Percentiles rank a stretch among this genome's conserved stretches.
These are phyloP conservation scores for Alternaria brassicicola DNA, from an alignment of 2,329 filamentous ascomycete genomes.

Conservation along the genomic window DNA sequence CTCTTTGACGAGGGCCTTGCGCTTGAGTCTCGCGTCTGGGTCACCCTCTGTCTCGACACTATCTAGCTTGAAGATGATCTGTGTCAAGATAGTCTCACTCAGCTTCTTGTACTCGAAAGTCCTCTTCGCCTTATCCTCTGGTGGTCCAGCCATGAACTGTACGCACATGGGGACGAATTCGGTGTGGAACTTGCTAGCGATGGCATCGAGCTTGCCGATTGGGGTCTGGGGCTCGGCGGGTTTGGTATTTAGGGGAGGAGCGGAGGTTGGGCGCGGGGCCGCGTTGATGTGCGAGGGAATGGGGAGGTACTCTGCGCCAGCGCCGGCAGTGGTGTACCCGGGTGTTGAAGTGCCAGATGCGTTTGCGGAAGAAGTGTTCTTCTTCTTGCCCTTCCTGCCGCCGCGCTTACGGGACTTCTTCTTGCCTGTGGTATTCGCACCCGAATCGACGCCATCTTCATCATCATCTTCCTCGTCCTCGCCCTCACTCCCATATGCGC, in stretches of 20 bases:
- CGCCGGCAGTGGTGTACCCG: slow-evolving; percentile 41
- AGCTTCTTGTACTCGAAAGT: slow-evolving; percentile 77
- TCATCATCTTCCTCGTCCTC: slow-evolving; percentile 51
- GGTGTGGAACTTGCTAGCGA: slow-evolving; percentile 67
- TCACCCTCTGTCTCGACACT: slow-evolving; percentile 76
- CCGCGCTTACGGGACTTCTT: slow-evolving; percentile 43
- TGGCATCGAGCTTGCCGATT: slow-evolving; percentile 68
- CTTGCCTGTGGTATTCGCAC: slow-evolving; percentile 38
- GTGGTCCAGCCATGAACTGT: slow-evolving; percentile 67
- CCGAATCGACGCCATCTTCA: slow-evolving; percentile 36
- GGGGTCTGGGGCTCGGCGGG: slow-evolving; percentile 41
- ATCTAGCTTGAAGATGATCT: slow-evolving; percentile 78
- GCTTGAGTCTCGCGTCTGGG: slow-evolving; percentile 64
- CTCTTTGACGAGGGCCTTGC: slow-evolving; percentile 75
- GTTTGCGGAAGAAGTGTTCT: slow-evolving; percentile 50
- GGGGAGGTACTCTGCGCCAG: slow-evolving; percentile 47
- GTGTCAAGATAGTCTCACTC: slow-evolving; percentile 76
- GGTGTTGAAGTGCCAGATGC: slow-evolving; percentile 51
- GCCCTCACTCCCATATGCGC: slow-evolving; percentile 38
- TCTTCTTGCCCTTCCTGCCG: slow-evolving; percentile 55
- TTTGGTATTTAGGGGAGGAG: slow-evolving; percentile 40
- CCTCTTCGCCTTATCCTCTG: slow-evolving; percentile 65
- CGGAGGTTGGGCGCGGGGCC: slow-evolving; percentile 42
- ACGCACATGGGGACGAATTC: slow-evolving; percentile 70
- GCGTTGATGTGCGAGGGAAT: slow-evolving; percentile 44